These are phyloP conservation scores for Yarrowia deformans DNA, from an alignment of 805 yeast genomes.

Conservation along the genomic window DNA sequence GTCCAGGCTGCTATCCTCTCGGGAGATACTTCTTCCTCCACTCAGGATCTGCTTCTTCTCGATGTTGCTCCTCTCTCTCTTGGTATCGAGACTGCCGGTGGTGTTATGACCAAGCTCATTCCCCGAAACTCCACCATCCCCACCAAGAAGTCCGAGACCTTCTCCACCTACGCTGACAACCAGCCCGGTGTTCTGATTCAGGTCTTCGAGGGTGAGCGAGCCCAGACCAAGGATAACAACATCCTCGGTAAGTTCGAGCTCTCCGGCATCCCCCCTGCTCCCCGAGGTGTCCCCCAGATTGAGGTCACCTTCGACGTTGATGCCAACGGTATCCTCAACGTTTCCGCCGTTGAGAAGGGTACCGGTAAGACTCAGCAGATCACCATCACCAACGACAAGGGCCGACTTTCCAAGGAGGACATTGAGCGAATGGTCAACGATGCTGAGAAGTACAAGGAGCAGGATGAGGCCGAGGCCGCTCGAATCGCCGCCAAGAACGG, in stretches of 20 bases:
- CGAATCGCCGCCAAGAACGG: slow-evolving; percentile 95
- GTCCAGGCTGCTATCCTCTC: slow-evolving; percentile 97
- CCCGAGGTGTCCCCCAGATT: slow-evolving; percentile 98
- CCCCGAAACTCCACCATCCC: slow-evolving; percentile 99
- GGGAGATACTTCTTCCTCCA: slow-evolving; percentile 95
- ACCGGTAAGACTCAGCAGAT: slow-evolving; percentile 97
- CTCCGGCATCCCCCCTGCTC: slow-evolving; percentile 97
- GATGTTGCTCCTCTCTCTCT: slow-evolving; percentile 97
- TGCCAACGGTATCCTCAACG: slow-evolving; percentile 97
- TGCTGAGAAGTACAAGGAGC: slow-evolving; percentile 97
- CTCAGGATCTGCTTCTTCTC: slow-evolving; percentile 90
- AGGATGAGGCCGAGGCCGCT: slow-evolving; percentile 92
- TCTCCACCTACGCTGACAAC: slow-evolving; percentile 97
- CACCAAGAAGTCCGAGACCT: slow-evolving; percentile 95
- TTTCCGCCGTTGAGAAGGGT: slow-evolving; percentile 96
- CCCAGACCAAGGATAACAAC: slow-evolving; percentile 94
- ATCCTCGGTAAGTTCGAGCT: slow-evolving; percentile 96
- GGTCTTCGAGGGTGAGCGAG: slow-evolving; percentile 98
- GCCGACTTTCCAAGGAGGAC: slow-evolving; percentile 97
- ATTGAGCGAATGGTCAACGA: slow-evolving; percentile 97
- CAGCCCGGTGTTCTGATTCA: slow-evolving; percentile 98
- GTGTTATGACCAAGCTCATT: slow-evolving; percentile 97
- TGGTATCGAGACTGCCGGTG: slow-evolving; percentile 99
- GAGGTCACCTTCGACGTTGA: slow-evolving; percentile 97
- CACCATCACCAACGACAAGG: slow-evolving; percentile 98